Percentiles rank a stretch among this genome's conserved stretches.
These are phyloP conservation scores for Alternaria ventricosa DNA, from an alignment of 2,329 filamentous ascomycete genomes.

Conservation along the genomic window DNA sequence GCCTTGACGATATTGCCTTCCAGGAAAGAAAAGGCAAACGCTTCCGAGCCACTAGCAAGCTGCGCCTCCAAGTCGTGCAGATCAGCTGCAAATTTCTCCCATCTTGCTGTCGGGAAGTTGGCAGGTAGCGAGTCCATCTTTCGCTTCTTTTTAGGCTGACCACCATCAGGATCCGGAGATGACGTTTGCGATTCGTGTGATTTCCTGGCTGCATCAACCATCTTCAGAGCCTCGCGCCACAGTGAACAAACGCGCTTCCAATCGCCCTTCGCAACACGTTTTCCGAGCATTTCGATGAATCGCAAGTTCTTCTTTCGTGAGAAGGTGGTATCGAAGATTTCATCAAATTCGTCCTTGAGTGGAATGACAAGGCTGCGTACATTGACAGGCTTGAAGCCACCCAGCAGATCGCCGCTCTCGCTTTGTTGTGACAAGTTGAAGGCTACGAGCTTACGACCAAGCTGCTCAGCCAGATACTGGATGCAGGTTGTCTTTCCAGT, in stretches of 20 bases:
- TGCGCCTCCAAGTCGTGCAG: slow-evolving; percentile 82
- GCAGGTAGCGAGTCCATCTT: slow-evolving; percentile 63
- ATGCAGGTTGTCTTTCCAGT: slow-evolving; percentile 98
- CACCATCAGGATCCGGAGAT: slow-evolving; percentile 52
- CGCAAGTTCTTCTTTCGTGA: slow-evolving; percentile 81
- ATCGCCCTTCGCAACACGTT: slow-evolving; percentile 79
- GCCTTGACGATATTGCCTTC: slow-evolving; percentile 97
- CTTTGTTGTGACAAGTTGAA: slow-evolving; percentile 98
- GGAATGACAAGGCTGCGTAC: slow-evolving; percentile 86
- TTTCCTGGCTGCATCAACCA: slow-evolving; percentile 68
- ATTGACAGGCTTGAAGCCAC: slow-evolving; percentile 96
- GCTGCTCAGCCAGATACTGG: slow-evolving; percentile 83
- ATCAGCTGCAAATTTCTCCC: slow-evolving; percentile 79
- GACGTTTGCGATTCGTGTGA: slow-evolving; percentile 51
- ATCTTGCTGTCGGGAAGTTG: slow-evolving; percentile 68
- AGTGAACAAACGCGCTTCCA: slow-evolving; percentile 87
- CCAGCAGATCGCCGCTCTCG: slow-evolving; percentile 92
- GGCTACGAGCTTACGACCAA: slow-evolving; percentile 86
- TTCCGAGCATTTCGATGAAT: slow-evolving; percentile 81
- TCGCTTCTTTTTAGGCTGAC: slow-evolving; percentile 76
- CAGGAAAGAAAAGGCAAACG: slow-evolving; percentile 92
- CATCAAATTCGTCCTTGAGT: slow-evolving; percentile 90
- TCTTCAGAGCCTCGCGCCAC: slow-evolving; percentile 87
- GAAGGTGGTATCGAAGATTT: slow-evolving; percentile 86
- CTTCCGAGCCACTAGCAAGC: slow-evolving; percentile 72